These are phyloP conservation scores for Acrocalymma vagum DNA, from an alignment of 2,329 filamentous ascomycete genomes.

Conservation along the genomic window DNA sequence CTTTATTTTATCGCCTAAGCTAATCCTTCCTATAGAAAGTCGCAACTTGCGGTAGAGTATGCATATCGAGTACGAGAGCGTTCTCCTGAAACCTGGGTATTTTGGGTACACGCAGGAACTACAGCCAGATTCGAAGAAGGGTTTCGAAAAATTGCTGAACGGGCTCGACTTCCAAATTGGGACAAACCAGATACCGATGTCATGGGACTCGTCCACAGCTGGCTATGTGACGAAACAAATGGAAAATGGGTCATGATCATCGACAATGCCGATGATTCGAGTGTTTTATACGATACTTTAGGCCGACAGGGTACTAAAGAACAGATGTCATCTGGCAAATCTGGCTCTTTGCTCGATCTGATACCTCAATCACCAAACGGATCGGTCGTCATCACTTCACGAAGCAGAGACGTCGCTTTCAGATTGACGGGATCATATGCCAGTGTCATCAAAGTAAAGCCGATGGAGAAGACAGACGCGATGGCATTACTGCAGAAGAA, in stretches of 20 bases:
- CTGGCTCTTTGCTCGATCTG: constrained; percentile 9
- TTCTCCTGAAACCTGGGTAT: constrained; percentile 18
- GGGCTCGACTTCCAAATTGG: constrained; percentile 9
- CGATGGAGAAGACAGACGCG: constrained; percentile 12
- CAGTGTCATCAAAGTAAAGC: constrained; percentile 10
- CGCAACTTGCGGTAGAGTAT: constrained; percentile 27
- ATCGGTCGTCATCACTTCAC: constrained; percentile 10
- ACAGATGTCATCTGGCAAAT: not conserved
- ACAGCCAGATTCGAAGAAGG: constrained; percentile 15
- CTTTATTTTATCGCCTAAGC: not conserved
- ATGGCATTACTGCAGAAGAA: constrained; percentile 12
- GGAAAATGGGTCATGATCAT: constrained; percentile 27
- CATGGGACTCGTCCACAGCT: constrained; percentile 17
- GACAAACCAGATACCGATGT: constrained; percentile 18
- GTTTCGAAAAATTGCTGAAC: constrained; percentile 22
- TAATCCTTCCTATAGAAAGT: constrained; percentile 20
- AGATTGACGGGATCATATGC: constrained; percentile 3
- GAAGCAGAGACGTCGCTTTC: constrained; percentile 8
- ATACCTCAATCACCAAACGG: constrained; percentile 22
- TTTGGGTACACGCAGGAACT: constrained; percentile 24
- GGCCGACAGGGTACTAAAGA: constrained; percentile 1
- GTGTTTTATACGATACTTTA: constrained; percentile 6
- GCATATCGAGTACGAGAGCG: constrained; percentile 9
- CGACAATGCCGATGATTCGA: constrained; percentile 30
- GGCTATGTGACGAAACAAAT: constrained; percentile 21